Evolutionary conservation across 306 rosid species (phyloP).

Genomic region (Vigna radiata): DNA sequence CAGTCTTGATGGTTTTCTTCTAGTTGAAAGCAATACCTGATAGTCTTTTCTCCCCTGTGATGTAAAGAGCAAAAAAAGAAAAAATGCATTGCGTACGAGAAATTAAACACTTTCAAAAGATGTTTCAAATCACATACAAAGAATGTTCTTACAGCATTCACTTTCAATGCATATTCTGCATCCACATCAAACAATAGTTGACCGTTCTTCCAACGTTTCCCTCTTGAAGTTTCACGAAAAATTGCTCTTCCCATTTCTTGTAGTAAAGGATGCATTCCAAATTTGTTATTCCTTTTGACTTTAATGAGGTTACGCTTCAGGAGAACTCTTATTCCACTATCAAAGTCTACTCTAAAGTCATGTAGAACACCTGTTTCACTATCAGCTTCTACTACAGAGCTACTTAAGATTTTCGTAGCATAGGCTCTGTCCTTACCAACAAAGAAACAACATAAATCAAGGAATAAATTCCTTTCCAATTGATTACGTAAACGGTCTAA

Average conservation of each 20-base stretch:
- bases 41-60: too few relatives aligned
- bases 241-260: slow-evolving; percentile 48
- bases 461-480: too few relatives aligned
- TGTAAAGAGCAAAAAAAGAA: too few relatives aligned
- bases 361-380: slow-evolving; percentile 39
- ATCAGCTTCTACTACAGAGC: slow-evolving; percentile 39
- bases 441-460: too few relatives aligned
- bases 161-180: background rate
- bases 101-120: background rate
- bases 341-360: background rate
- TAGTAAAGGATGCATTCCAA: slow-evolving; percentile 30
- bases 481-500: too few relatives aligned
- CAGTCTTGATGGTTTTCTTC: too few relatives aligned
- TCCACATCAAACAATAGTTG: slow-evolving; percentile 2
- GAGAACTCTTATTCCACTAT: slow-evolving; percentile 40
- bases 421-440: too few relatives aligned
- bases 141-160: background rate
- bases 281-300: slow-evolving; percentile 13
- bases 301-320: slow-evolving; percentile 37
- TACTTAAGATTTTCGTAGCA: slow-evolving; percentile 11
- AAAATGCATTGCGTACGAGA: too few relatives aligned
- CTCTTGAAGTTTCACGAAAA: slow-evolving; percentile 1
- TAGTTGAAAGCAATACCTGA: too few relatives aligned
- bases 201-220: background rate
- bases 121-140: background rate